Conservation (phyloP, 2,329 filamentous ascomycete genomes). For the Elsinoe arachidis region DNA sequence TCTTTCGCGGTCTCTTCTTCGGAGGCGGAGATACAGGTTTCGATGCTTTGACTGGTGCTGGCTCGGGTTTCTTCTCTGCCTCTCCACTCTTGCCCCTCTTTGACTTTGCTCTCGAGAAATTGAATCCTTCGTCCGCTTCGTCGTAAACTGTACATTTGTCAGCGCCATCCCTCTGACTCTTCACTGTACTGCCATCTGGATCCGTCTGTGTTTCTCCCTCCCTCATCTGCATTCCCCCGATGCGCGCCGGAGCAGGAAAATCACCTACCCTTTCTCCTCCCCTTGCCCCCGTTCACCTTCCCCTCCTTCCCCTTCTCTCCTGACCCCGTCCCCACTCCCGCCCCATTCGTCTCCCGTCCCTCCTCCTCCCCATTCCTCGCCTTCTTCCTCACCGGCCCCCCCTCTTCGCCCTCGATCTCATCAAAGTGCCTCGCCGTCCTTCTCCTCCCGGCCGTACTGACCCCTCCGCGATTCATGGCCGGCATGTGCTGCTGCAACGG, state of each 20-base stretch:
- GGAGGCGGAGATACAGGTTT: slow-evolving; percentile 21
- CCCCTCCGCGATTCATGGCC: slow-evolving; percentile 35
- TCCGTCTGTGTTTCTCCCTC: too few relatives aligned
- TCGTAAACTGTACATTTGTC: slow-evolving; percentile 28
- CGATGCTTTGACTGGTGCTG: slow-evolving; percentile 18
- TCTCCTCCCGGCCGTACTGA: slow-evolving; percentile 32
- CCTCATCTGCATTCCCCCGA: too few relatives aligned
- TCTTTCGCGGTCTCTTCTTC: slow-evolving; percentile 27
- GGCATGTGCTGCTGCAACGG: slow-evolving; percentile 37
- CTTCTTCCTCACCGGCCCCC: slow-evolving; percentile 37
- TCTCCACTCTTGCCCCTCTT: slow-evolving; percentile 21
- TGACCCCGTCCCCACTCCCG: slow-evolving; percentile 17
- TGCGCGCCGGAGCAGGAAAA: too few relatives aligned
- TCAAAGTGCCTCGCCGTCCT: slow-evolving; percentile 36
- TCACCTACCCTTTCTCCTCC: background rate
- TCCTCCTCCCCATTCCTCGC: slow-evolving; percentile 29
- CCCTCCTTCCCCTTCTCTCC: background rate
- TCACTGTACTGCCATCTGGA: too few relatives aligned
- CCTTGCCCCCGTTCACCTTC: background rate
- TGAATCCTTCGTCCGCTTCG: slow-evolving; percentile 41
- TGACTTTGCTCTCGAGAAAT: slow-evolving; percentile 36
- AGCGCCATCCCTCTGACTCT: too few relatives aligned
- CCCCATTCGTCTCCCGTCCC: slow-evolving; percentile 27
- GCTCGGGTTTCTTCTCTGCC: slow-evolving; percentile 21
- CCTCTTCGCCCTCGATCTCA: slow-evolving; percentile 36